Evolutionary conservation across 371 early-diverging fungal genomes (phyloP), one percentile per base, ranked within the genome.

Genomic region (Fennellomyces sp.): DNA sequence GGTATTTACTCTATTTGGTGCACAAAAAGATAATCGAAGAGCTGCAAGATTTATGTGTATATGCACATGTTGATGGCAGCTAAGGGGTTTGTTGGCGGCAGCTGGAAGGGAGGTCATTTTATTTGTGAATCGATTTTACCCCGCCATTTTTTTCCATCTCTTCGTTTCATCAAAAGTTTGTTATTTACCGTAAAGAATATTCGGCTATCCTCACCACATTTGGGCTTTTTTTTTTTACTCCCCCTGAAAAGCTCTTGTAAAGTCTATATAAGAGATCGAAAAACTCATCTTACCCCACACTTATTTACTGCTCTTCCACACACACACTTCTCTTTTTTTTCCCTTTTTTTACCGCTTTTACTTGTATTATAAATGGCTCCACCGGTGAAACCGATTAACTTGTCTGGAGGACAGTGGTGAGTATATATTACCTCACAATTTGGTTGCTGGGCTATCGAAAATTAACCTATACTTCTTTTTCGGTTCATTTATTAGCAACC

Each of bases 391-490:
- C 65, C 65, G 15, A 52, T 65, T 8, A 61, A 65, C 19, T 42
- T 65, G 35, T 42, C 65, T 28, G 68, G 68, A 36, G 68, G 65
- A 21, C 65, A 65, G 47, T 65, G 65, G 65, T 65, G 61, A 56
- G 31, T 17, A 8, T 42, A 25, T 13, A 31, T 10, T 35, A 29
- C 3, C n/a, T 21, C 21, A 11, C n/a, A 2, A 5, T 21, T 29
- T 39, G 15, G 5, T 39, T 39, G 4, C 39, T 39, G 17, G n/a
- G n/a, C n/a, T n/a, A n/a, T n/a, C n/a, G n/a, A n/a, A n/a, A n/a
- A n/a, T n/a, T n/a, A n/a, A n/a, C n/a, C n/a, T n/a, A n/a, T n/a
- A 10, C 19, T 41, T 15, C 3, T 41, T 41, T 41, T 19, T 41
- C 41, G 6, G 5, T 41, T 41, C 6, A 6, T 10, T 17, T 41